Evolutionary conservation across 2,329 filamentous ascomycete genomes (phyloP).

Genomic region (Talaromyces sp.): DNA sequence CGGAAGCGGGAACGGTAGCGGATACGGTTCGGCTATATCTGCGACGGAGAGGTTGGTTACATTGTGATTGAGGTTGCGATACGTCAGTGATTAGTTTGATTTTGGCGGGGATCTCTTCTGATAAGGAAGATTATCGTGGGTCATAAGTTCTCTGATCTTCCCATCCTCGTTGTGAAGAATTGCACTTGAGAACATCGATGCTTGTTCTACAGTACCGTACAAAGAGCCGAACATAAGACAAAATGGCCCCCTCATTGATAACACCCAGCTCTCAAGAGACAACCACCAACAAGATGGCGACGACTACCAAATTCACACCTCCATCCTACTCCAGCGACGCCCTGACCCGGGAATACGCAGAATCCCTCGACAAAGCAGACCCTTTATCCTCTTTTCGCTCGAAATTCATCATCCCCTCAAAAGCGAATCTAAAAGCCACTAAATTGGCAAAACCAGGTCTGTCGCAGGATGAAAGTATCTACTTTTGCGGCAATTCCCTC

Average conservation of each 20-base stretch:
- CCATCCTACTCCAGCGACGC: conserved; percentile 26
- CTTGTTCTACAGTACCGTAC: not conserved
- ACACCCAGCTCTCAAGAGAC: not conserved
- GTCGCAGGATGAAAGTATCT: conserved; percentile 53
- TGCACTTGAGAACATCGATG: not conserved
- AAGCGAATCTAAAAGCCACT: conserved; percentile 65
- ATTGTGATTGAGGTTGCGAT: not conserved
- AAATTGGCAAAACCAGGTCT: conserved; percentile 50
- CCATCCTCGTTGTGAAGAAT: not conserved
- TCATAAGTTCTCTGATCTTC: not conserved
- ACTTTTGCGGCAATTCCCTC: conserved; percentile 86
- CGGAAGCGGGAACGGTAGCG: conserved; percentile 22
- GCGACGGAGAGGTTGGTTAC: not conserved
- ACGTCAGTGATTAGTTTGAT: not conserved
- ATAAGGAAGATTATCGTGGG: not conserved
- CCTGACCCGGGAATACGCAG: conserved; percentile 39
- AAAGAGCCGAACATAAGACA: not conserved
- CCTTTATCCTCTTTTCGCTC: conserved; percentile 60
- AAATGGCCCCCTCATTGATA: conserved; percentile 4
- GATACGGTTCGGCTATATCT: conserved; percentile 17
- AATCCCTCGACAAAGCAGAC: conserved; percentile 60
- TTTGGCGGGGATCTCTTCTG: not conserved
- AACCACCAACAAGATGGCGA: not conserved
- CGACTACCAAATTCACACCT: not conserved
- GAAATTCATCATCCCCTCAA: conserved; percentile 76